Evolutionary conservation across 148 eudicot species (phyloP).

Genomic region (Silene conica): DNA sequence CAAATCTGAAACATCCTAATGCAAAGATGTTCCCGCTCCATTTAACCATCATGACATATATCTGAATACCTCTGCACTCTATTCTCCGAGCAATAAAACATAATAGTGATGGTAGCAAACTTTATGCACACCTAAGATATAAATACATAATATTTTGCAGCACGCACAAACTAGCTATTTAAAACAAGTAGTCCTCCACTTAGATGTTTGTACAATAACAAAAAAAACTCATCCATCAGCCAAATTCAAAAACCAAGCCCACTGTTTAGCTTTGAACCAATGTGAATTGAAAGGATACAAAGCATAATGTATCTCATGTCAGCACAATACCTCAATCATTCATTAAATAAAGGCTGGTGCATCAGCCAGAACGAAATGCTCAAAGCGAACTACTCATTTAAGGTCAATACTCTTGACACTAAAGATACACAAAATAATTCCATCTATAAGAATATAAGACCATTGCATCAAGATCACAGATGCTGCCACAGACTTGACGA

Average conservation of each 20-base stretch:
- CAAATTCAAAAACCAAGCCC: not conserved
- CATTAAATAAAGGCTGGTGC: too few relatives aligned
- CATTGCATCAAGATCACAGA: too few relatives aligned
- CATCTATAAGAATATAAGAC: too few relatives aligned
- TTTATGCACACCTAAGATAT: not conserved
- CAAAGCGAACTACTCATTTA: too few relatives aligned
- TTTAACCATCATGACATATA: too few relatives aligned
- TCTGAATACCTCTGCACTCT: not conserved
- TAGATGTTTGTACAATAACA: too few relatives aligned
- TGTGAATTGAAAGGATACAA: not conserved
- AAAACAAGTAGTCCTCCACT: not conserved
- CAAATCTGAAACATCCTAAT: not conserved
- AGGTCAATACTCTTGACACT: not conserved
- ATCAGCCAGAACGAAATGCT: too few relatives aligned
- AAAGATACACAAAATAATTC: not conserved
- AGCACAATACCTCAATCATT: not conserved
- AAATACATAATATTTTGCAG: conserved; percentile 2
- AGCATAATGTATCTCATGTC: not conserved
- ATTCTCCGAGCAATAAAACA: not conserved
- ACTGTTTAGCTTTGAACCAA: not conserved
- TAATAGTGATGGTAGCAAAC: not conserved
- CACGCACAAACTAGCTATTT: conserved; percentile 1
- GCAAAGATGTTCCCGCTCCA: not conserved
- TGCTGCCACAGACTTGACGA: too few relatives aligned
- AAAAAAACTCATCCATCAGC: not conserved